Evolutionary conservation across 2,329 filamentous ascomycete genomes (phyloP).

Genomic region (Pseudocercospora vitis): DNA sequence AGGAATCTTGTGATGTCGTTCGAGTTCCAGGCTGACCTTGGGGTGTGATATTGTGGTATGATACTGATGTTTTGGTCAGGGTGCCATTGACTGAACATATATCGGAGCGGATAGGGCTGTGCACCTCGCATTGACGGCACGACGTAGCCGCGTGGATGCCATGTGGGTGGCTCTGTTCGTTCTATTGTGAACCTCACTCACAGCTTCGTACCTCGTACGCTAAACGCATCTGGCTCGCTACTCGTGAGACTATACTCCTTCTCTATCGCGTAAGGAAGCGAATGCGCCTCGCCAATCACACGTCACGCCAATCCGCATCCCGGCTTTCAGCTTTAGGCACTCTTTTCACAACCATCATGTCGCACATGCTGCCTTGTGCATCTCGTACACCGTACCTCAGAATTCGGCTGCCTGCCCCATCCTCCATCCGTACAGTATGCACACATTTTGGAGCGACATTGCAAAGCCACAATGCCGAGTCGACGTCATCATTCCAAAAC

Average conservation of each 20-base stretch:
- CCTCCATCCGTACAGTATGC: too few relatives aligned
- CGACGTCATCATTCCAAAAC: constrained; percentile 34
- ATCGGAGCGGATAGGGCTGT: neutral
- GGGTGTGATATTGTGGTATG: too few relatives aligned
- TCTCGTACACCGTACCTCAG: constrained; percentile 18
- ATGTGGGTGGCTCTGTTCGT: neutral
- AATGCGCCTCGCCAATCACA: constrained; percentile 2
- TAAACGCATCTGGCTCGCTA: constrained; percentile 3
- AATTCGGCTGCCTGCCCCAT: neutral
- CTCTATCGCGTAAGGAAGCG: neutral
- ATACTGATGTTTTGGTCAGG: neutral
- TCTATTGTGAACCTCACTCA: neutral
- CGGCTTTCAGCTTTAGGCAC: neutral
- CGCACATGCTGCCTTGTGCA: too few relatives aligned
- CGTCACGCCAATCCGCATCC: neutral
- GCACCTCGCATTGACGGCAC: neutral
- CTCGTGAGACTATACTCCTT: constrained; percentile 3
- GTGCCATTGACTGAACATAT: neutral
- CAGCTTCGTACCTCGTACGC: constrained; percentile 9
- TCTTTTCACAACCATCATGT: neutral
- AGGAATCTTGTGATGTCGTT: too few relatives aligned
- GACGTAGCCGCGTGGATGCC: neutral
- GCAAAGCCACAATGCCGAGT: constrained; percentile 27
- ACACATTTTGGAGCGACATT: too few relatives aligned
- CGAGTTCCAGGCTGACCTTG: too few relatives aligned